Conservation (phyloP, 768 basidiomycete genomes). For the Suillus paluster region DNA sequence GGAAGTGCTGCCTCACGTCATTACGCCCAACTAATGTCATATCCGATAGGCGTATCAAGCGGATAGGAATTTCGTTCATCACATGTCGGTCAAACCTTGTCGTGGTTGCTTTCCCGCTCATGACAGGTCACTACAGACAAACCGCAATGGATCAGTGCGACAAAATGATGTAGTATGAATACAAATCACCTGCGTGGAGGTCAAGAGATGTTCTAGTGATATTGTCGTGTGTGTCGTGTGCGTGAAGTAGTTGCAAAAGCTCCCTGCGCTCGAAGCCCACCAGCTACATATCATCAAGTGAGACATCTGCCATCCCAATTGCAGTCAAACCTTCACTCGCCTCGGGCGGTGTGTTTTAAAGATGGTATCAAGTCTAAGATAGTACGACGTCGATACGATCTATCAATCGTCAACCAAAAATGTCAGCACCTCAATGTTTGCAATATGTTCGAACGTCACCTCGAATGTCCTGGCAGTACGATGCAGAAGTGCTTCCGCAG, state of each 20-base stretch:
- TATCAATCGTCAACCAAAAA: too few species aligned
- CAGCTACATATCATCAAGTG: too few species aligned
- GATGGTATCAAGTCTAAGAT: too few species aligned
- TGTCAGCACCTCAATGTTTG: too few species aligned
- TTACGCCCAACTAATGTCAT: conserved; percentile 1
- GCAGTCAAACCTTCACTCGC: too few species aligned
- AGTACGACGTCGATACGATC: too few species aligned
- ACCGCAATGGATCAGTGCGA: background rate
- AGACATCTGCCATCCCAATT: too few species aligned
- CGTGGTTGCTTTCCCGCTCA: background rate
- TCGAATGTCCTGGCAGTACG: too few species aligned
- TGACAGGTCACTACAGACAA: background rate
- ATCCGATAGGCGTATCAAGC: background rate
- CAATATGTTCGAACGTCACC: too few species aligned
- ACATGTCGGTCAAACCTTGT: background rate
- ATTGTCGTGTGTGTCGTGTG: background rate
- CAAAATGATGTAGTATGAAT: background rate
- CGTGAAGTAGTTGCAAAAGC: background rate
- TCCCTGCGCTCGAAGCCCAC: background rate
- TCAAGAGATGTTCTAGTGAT: background rate
- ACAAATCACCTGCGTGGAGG: background rate
- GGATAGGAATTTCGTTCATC: conserved; percentile 6
- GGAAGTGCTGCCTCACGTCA: background rate
- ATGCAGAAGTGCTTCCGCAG: too few species aligned
- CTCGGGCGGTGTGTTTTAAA: too few species aligned